Base-by-base conservation (phyloP, 2,329 filamentous ascomycete genomes). In the Dothiorella sarmentorum region DNA sequence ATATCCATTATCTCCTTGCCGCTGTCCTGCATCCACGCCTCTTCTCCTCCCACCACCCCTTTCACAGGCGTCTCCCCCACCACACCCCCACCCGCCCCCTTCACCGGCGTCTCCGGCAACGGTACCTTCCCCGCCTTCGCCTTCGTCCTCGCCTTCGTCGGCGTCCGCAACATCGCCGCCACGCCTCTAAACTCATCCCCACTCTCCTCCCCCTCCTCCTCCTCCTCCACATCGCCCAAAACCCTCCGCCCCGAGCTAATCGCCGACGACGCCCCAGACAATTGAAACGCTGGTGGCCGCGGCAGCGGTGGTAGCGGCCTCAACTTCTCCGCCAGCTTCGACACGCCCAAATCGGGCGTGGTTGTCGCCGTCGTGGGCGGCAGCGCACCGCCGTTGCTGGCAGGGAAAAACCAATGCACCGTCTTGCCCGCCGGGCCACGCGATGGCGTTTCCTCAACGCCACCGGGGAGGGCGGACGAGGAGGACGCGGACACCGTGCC, bases 391-490 rank as follows among this genome's bases (percentile, higher is more conserved):
- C n/a, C 31, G 11, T 24, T 17, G 13, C 24, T 18, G 4, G 33
- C 3, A n/a, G 37, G 24, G 24, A 56, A 31, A 9, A 42, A 15
- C 37, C 37, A 56, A 17, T 33, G 13, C 7, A 68, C 15, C 4
- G 61, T 55, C 59, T 66, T 73, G 65, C 26, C 63, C 11, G 65
- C 68, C 45, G 73, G 71, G 42, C 68, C 71, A 43, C 73, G 73
- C 3, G 74, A 75, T 13, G 76, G 77, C 52, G 76, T 78, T 33
- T 78, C 76, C 55, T 73, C 67, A 55, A 78, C 62, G 62, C 64
- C 61, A 63, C 68, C 59, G 63, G 63, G 33, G 10, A 3, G 31
- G 7, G 26, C 26, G 15, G 9, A 26, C 43, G n/a, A 10, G 7
- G 15, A 68, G 70, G 37, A 63, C 58, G 65, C 10, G 7, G 27